These are phyloP conservation scores for Phalaenopsis equestris DNA, from an alignment of 106 monocot species.

Conservation along the genomic window DNA sequence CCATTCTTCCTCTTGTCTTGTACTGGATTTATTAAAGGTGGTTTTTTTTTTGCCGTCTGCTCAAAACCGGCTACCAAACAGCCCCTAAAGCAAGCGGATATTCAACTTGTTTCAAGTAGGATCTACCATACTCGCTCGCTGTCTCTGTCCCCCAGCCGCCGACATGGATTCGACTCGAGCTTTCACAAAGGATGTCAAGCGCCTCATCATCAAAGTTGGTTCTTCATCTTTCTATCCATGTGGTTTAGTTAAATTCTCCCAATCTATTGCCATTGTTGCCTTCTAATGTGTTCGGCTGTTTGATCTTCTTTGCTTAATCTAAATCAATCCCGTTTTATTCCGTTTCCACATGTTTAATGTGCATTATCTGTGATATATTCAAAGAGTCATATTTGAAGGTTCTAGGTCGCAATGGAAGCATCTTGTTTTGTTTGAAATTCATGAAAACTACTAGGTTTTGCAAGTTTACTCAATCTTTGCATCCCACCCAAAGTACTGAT, in stretches of 20 bases:
- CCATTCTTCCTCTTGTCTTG: too few species aligned
- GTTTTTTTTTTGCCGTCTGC: too few species aligned
- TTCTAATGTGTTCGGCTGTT: not conserved
- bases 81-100: too few species aligned
- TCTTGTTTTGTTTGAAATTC: too few species aligned
- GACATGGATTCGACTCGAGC: constrained; percentile 39
- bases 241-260: not conserved
- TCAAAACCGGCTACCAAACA: too few species aligned
- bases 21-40: too few species aligned
- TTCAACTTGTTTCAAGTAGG: not conserved
- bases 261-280: not conserved
- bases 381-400: too few species aligned
- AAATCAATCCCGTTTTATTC: not conserved
- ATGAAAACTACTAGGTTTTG: too few species aligned
- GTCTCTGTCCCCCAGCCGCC: not conserved
- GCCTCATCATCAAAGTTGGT: constrained; percentile 74
- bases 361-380: not conserved
- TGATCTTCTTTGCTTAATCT: not conserved
- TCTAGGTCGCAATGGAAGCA: too few species aligned
- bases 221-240: not conserved
- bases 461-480: too few species aligned
- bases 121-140: not conserved
- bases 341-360: not conserved
- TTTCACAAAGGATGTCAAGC: constrained; percentile 66
- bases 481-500: not conserved